Evolutionary conservation across 768 basidiomycete genomes (phyloP).

Genomic region (Polyporus arcularius): DNA sequence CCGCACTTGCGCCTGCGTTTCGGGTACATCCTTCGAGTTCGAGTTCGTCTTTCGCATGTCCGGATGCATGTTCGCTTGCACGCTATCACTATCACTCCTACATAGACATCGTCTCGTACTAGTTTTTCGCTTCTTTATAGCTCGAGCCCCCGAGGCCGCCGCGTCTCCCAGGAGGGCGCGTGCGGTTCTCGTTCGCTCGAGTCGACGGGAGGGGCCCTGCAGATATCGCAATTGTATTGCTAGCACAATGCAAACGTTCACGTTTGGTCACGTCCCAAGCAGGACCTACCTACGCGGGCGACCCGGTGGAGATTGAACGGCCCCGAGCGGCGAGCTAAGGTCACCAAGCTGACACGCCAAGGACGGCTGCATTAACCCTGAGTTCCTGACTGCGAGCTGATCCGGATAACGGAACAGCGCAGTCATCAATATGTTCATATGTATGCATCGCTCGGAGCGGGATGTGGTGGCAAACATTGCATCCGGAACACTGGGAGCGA

Average conservation of each 20-base stretch:
- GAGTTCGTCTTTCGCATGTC: neutral
- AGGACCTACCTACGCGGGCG: neutral
- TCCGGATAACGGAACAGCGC: too few species aligned
- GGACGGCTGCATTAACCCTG: too few species aligned
- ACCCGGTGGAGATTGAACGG: too few species aligned
- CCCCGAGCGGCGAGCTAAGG: too few species aligned
- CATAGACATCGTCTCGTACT: neutral
- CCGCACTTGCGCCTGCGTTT: neutral
- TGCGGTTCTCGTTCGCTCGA: too few species aligned
- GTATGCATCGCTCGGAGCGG: neutral
- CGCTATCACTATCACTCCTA: neutral
- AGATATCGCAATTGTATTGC: conserved; percentile 23
- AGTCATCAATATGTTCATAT: neutral
- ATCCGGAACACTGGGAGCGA: neutral
- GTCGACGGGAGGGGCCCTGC: conserved; percentile 8
- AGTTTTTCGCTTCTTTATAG: neutral
- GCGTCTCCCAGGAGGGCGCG: neutral
- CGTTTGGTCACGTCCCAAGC: neutral
- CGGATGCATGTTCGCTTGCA: neutral
- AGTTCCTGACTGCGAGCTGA: too few species aligned
- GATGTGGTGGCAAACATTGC: neutral
- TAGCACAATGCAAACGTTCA: conserved; percentile 21
- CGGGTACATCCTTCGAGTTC: neutral
- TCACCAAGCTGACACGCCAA: too few species aligned
- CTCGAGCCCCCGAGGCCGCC: neutral